Percentiles rank a stretch among this genome's conserved stretches.
Conservation (phyloP, 306 rosid genomes). For the Ochetophila trinervis region DNA sequence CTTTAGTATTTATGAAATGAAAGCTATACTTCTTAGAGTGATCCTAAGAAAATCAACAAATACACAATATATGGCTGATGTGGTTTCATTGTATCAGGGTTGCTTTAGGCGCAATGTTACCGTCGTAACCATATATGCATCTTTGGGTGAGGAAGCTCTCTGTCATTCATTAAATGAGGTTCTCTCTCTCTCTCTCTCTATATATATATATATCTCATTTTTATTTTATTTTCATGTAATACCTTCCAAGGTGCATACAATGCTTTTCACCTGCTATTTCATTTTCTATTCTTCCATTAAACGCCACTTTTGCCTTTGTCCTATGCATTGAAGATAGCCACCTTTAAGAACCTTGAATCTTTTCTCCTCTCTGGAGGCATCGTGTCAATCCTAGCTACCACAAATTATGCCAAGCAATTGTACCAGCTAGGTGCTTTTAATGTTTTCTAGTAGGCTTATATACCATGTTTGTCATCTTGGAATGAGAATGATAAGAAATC, state of each 20-base stretch:
- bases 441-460: too few species aligned
- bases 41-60: not conserved
- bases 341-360: not conserved
- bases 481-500: too few species aligned
- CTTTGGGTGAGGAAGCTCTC: conserved; percentile 90
- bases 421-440: not conserved
- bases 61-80: conserved; percentile 3
- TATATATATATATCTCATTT: too few species aligned
- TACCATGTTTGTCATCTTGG: too few species aligned
- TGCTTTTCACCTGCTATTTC: not conserved
- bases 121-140: conserved; percentile 90
- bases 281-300: not conserved
- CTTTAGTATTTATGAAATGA: conserved; percentile 6
- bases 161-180: conserved; percentile 95
- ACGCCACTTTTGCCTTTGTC: conserved; percentile 2
- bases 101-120: conserved; percentile 91
- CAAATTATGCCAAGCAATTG: not conserved
- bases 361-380: not conserved
- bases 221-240: not conserved
- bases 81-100: conserved; percentile 45
- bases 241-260: not conserved
- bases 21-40: not conserved
- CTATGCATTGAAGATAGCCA: not conserved
- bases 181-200: conserved; percentile 29
- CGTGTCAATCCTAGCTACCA: not conserved